Conservation (phyloP, 345 rosid species). For the Salix exigua region DNA sequence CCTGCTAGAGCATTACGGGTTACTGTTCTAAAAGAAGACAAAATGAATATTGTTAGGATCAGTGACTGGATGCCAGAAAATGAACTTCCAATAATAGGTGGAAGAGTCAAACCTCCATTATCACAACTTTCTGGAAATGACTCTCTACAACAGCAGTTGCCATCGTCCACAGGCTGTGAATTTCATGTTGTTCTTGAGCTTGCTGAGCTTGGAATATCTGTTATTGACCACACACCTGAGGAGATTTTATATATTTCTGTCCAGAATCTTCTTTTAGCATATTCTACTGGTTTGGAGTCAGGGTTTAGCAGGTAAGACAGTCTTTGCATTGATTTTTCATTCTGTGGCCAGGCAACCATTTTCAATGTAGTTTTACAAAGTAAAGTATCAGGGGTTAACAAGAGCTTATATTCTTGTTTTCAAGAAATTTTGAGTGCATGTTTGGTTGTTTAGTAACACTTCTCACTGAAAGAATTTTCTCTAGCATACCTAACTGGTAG, state of each 20-base stretch:
- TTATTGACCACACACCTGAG: conserved; percentile 93
- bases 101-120: conserved; percentile 35
- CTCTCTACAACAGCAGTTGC: conserved; percentile 42
- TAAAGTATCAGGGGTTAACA: background rate
- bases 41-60: conserved; percentile 64
- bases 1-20: conserved; percentile 73
- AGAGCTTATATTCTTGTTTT: background rate
- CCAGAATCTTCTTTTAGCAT: conserved; percentile 72
- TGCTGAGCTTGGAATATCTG: conserved; percentile 87
- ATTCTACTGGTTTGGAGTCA: conserved; percentile 91
- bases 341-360: background rate
- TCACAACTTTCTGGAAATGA: conserved; percentile 45
- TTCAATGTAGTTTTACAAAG: background rate
- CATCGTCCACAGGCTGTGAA: conserved; percentile 49
- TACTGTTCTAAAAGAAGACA: conserved; percentile 77
- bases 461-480: background rate
- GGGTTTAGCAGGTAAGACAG: conserved; percentile 71
- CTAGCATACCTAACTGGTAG: background rate
- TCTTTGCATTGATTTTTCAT: conserved; percentile 8
- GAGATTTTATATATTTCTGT: conserved; percentile 84
- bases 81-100: conserved; percentile 45
- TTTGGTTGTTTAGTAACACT: background rate
- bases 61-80: conserved; percentile 95
- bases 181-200: conserved; percentile 86
- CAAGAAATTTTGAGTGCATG: background rate